Evolutionary conservation across 2,329 filamentous ascomycete genomes (phyloP).

Genomic region (Thermoascus crustaceus): DNA sequence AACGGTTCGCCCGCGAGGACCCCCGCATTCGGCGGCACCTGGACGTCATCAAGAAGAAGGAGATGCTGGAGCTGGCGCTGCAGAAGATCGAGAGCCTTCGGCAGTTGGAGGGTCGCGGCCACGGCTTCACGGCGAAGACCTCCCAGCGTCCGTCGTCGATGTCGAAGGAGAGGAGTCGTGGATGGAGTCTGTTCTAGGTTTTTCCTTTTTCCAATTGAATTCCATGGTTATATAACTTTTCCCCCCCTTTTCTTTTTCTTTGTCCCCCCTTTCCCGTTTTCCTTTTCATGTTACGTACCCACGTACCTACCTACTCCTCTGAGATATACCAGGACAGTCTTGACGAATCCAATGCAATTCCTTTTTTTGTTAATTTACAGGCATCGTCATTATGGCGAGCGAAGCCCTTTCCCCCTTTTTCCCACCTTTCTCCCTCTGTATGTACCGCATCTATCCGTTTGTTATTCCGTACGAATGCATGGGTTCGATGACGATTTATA

Average conservation of each 20-base stretch:
- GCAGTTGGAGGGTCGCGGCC: constrained; percentile 69
- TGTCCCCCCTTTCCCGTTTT: background rate
- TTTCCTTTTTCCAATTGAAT: constrained; percentile 2
- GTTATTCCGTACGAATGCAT: too few relatives aligned
- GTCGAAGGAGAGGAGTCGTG: constrained; percentile 28
- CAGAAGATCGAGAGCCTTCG: constrained; percentile 91
- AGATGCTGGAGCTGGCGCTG: constrained; percentile 82
- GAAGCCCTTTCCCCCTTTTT: background rate
- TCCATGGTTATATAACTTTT: background rate
- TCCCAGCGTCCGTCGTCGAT: constrained; percentile 29
- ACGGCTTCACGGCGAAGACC: constrained; percentile 45
- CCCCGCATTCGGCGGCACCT: constrained; percentile 81
- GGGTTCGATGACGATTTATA: too few relatives aligned
- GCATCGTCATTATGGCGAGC: background rate
- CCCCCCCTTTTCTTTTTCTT: constrained; percentile 3
- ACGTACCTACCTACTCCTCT: too few relatives aligned
- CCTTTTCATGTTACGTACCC: too few relatives aligned
- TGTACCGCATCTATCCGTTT: background rate
- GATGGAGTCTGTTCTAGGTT: constrained; percentile 38
- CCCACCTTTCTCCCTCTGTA: background rate
- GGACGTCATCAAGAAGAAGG: constrained; percentile 86
- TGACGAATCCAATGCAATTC: background rate
- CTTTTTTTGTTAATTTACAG: background rate
- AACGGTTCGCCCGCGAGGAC: constrained; percentile 87
- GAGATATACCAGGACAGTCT: constrained; percentile 1